A percentile compares a stretch with the other conserved stretches of the same genome.
These are phyloP conservation scores for Crassisporium funariophilum DNA, from an alignment of 768 basidiomycete species.

Conservation along the genomic window DNA sequence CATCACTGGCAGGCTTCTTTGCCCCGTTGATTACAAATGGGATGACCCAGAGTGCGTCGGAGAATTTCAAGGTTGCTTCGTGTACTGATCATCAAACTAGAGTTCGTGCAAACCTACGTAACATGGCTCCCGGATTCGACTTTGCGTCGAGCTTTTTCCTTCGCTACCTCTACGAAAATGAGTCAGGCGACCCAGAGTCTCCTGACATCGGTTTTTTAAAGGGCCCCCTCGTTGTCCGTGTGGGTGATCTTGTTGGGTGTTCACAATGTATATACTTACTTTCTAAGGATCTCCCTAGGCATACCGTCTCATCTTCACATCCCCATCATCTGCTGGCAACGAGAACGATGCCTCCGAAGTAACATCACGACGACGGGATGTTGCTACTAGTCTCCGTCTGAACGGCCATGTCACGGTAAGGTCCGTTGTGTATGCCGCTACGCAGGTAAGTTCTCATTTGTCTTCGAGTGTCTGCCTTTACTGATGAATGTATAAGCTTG, in stretches of 20 bases:
- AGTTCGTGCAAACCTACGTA: conserved; percentile 3
- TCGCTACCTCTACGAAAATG: neutral
- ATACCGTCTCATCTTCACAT: conserved; percentile 1
- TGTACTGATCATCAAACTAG: neutral
- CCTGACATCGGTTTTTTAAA: neutral
- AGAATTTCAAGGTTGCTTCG: neutral
- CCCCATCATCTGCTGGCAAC: conserved; percentile 13
- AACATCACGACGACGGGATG: too few species aligned
- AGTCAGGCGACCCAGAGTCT: neutral
- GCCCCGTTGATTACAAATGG: conserved; percentile 17
- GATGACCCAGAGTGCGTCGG: conserved; percentile 14
- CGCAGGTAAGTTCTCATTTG: too few species aligned
- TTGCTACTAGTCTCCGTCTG: too few species aligned
- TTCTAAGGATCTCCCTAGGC: too few species aligned
- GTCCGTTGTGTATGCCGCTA: too few species aligned
- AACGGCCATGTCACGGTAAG: too few species aligned
- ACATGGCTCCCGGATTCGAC: neutral
- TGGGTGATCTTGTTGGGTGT: neutral
- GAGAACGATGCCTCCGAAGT: too few species aligned
- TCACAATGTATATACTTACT: too few species aligned
- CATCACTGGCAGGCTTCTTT: conserved; percentile 14
- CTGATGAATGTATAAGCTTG: too few species aligned
- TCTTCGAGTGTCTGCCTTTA: too few species aligned
- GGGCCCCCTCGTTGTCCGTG: neutral
- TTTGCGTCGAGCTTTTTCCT: neutral